Conservation (phyloP, 148 eudicot genomes). For the Persicaria tinctoria region DNA sequence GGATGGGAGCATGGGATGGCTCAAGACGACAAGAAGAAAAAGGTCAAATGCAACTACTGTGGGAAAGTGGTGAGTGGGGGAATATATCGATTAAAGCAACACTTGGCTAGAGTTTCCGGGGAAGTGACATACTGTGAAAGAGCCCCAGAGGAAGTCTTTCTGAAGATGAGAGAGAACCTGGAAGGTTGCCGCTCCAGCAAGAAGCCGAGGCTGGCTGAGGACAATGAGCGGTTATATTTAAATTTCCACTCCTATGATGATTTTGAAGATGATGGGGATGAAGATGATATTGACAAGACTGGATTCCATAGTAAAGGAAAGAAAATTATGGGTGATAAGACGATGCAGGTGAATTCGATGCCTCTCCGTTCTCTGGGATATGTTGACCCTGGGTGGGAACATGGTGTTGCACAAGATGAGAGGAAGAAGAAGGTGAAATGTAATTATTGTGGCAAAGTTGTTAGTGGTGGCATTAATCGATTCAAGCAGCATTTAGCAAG, state of each 20-base stretch:
- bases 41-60: constrained; percentile 92
- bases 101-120: constrained; percentile 85
- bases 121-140: constrained; percentile 92
- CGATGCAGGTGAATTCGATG: constrained; percentile 50
- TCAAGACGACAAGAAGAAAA: constrained; percentile 89
- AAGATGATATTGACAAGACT: constrained; percentile 48
- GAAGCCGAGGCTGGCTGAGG: constrained; percentile 55
- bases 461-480: constrained; percentile 91
- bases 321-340: constrained; percentile 47
- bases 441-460: constrained; percentile 89
- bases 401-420: constrained; percentile 93
- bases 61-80: constrained; percentile 97
- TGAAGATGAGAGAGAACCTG: constrained; percentile 78
- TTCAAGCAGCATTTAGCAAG: constrained; percentile 93
- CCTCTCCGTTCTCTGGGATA: constrained; percentile 92
- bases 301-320: constrained; percentile 66
- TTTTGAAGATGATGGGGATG: constrained; percentile 13
- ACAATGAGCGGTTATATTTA: constrained; percentile 55
- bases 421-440: constrained; percentile 95
- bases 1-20: constrained; percentile 98
- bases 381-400: constrained; percentile 98
- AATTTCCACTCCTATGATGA: constrained; percentile 56
- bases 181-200: constrained; percentile 69
- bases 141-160: constrained; percentile 81
- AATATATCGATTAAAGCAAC: constrained; percentile 88